These are phyloP conservation scores for Trichoderma citrinoviride DNA, from an alignment of 2,329 filamentous ascomycete genomes.

Conservation along the genomic window DNA sequence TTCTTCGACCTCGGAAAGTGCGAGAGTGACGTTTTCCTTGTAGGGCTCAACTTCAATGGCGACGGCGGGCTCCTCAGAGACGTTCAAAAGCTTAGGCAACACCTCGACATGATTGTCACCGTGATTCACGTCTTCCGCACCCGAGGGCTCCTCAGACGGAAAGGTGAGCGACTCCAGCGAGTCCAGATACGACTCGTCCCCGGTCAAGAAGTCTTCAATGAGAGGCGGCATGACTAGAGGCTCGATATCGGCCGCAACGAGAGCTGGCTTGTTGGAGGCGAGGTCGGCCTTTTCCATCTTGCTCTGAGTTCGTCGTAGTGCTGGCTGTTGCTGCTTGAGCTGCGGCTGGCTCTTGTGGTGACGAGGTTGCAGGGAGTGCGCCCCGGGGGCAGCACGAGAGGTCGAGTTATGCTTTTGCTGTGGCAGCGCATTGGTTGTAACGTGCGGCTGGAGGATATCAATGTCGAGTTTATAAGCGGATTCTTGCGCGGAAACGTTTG, in stretches of 20 bases:
- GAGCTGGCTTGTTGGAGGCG: neutral
- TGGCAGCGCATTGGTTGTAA: neutral
- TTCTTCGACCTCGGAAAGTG: conserved; percentile 55
- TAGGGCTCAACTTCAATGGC: conserved; percentile 26
- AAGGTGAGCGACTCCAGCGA: conserved; percentile 31
- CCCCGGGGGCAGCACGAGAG: conserved; percentile 24
- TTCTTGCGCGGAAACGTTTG: conserved; percentile 22
- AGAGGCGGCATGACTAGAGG: conserved; percentile 2
- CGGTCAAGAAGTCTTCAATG: conserved; percentile 24
- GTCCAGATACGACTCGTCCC: conserved; percentile 31
- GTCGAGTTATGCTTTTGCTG: conserved; percentile 16
- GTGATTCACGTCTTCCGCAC: conserved; percentile 27
- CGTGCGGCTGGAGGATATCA: conserved; percentile 23
- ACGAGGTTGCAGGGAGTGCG: conserved; percentile 39
- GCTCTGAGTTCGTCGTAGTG: conserved; percentile 46
- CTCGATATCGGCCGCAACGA: neutral
- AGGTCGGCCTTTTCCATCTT: conserved; percentile 33
- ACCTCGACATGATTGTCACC: conserved; percentile 29
- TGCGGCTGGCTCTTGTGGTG: conserved; percentile 56
- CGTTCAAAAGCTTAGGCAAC: conserved; percentile 32
- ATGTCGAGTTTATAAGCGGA: conserved; percentile 26
- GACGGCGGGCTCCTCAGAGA: conserved; percentile 33
- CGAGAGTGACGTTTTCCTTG: conserved; percentile 29
- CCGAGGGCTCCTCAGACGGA: conserved; percentile 28
- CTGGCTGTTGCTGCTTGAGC: conserved; percentile 44